A percentile compares a stretch with the other conserved stretches of the same genome.
Conservation (phyloP, 2,329 filamentous ascomycete genomes). For the Exserohilum rostratum region DNA sequence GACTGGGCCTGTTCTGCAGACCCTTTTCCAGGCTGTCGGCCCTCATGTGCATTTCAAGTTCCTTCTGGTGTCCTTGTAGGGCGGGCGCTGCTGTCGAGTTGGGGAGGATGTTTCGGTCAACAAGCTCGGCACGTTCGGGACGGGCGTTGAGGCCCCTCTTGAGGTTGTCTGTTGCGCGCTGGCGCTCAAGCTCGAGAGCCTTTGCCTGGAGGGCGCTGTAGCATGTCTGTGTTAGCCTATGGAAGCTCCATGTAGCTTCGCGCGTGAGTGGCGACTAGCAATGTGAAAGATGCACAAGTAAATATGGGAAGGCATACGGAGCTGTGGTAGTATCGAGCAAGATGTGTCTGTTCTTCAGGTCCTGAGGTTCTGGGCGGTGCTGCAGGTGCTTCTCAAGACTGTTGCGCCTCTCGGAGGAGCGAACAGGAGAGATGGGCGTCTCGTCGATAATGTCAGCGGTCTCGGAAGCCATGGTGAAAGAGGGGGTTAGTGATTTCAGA, state of each 20-base stretch:
- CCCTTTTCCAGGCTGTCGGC: constrained; percentile 87
- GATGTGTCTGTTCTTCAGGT: constrained; percentile 72
- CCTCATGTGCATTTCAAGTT: constrained; percentile 87
- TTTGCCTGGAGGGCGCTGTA: constrained; percentile 65
- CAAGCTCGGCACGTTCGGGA: constrained; percentile 73
- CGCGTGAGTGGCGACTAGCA: neutral
- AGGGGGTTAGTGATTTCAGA: constrained; percentile 13
- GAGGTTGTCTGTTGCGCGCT: constrained; percentile 66
- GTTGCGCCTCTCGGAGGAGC: constrained; percentile 66
- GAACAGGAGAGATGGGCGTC: constrained; percentile 51
- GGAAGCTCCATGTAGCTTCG: neutral
- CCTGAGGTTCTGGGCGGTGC: constrained; percentile 59
- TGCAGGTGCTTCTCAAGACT: constrained; percentile 57
- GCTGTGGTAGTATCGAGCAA: constrained; percentile 70
- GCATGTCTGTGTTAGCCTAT: constrained; percentile 2
- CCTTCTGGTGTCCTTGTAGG: constrained; percentile 78
- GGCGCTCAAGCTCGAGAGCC: constrained; percentile 68
- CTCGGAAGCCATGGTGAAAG: constrained; percentile 37
- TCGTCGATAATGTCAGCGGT: constrained; percentile 40
- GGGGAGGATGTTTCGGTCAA: constrained; percentile 88
- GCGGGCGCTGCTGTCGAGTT: constrained; percentile 77
- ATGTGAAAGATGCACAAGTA: neutral
- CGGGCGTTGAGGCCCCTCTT: constrained; percentile 69
- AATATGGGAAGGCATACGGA: constrained; percentile 56
- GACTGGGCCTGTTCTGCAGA: constrained; percentile 75